phyloP scores from a whole-genome alignment of 2,329 filamentous ascomycete species.

The Coniochaeta sp. region DNA sequence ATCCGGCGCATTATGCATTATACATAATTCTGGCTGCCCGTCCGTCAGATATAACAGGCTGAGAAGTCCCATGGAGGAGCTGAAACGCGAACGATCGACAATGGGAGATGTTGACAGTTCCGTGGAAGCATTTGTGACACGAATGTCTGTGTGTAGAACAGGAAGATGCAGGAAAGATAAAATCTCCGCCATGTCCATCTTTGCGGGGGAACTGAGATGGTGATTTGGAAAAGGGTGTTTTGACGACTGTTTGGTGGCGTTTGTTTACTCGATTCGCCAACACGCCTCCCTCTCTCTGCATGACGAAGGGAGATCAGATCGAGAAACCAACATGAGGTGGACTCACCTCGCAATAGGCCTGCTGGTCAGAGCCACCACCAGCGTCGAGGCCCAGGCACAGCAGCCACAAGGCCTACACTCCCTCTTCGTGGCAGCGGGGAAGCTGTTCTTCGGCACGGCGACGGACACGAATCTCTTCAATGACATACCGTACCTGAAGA shows the following conservation, averaged over 20 bases:
- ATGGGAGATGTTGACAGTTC: not conserved
- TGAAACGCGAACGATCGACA: not conserved
- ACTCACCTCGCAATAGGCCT: constrained; percentile 4
- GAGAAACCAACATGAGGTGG: not conserved
- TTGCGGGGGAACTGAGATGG: not conserved
- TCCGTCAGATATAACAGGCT: not conserved
- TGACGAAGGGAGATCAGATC: not conserved
- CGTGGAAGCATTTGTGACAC: not conserved
- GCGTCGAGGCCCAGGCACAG: not conserved
- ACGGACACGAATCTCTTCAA: constrained; percentile 43
- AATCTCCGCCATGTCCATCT: not conserved
- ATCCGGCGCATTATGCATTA: not conserved
- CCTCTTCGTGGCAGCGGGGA: constrained; percentile 38
- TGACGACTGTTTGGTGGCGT: no score
- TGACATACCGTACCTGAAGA: constrained; percentile 39
- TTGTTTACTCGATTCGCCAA: no score
- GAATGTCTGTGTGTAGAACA: not conserved
- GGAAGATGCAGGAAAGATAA: not conserved
- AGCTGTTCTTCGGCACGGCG: constrained; percentile 50
- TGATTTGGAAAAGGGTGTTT: no score
- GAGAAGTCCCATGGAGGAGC: not conserved
- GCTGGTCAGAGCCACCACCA: constrained; percentile 7
- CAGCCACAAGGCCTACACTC: constrained; percentile 28
- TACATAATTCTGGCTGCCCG: not conserved
- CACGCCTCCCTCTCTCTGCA: no score